phyloP scores from a whole-genome alignment of 768 basidiomycete species.

The Leccinum boreale region DNA sequence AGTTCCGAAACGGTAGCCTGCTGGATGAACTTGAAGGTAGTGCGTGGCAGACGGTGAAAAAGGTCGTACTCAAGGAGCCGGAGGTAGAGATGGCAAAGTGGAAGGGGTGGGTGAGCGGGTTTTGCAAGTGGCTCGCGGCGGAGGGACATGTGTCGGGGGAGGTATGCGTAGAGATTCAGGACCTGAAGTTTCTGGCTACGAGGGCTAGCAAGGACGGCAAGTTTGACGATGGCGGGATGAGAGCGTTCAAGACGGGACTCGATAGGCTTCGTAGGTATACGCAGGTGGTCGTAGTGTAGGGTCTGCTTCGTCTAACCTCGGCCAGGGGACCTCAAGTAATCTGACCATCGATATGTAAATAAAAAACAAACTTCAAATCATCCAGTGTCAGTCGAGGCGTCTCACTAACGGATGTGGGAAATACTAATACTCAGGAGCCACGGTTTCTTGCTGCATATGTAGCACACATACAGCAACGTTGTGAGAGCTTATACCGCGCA shows the following conservation, averaged over 20 bases:
- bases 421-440: too few species aligned
- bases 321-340: neutral
- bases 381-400: too few species aligned
- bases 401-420: too few species aligned
- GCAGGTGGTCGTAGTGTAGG: neutral
- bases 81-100: slow-evolving; percentile 5
- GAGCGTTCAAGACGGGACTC: slow-evolving; percentile 5
- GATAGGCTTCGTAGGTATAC: slow-evolving; percentile 12
- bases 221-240: neutral
- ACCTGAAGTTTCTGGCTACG: neutral
- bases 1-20: neutral
- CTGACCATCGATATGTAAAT: neutral
- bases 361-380: too few species aligned
- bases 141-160: slow-evolving; percentile 6
- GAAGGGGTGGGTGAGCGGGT: slow-evolving; percentile 14
- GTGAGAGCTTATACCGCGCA: too few species aligned
- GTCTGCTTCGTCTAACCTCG: neutral
- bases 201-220: neutral
- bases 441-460: too few species aligned
- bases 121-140: slow-evolving; percentile 20
- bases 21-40: neutral
- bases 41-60: slow-evolving; percentile 9
- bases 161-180: slow-evolving; percentile 11
- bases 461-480: too few species aligned
- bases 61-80: slow-evolving; percentile 9